Conservation (phyloP, 2,329 filamentous ascomycete species). For the Pseudocercospora crystallina region DNA sequence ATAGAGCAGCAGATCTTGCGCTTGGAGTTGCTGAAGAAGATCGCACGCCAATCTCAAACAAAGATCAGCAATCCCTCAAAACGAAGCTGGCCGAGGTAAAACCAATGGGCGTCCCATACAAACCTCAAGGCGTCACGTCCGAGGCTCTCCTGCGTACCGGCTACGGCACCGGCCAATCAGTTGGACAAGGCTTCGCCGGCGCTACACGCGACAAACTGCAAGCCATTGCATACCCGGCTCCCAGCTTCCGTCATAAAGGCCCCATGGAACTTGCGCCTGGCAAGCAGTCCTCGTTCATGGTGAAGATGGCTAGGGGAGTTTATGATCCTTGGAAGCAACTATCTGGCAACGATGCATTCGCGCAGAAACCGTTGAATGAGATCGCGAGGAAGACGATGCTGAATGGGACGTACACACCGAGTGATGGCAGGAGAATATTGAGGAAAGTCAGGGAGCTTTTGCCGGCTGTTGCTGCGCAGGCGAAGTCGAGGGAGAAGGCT, state of each 20-base stretch:
- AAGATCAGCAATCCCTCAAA: too few species aligned
- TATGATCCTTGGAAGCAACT: background rate
- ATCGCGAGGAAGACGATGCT: slow-evolving; percentile 22
- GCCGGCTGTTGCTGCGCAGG: slow-evolving; percentile 4
- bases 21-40: background rate
- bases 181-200: slow-evolving; percentile 23
- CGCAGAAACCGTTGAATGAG: slow-evolving; percentile 23
- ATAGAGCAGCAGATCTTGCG: background rate
- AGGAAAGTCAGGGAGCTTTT: slow-evolving; percentile 31
- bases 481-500: background rate
- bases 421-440: slow-evolving; percentile 33
- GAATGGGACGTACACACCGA: slow-evolving; percentile 27
- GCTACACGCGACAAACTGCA: slow-evolving; percentile 27
- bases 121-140: slow-evolving; percentile 1
- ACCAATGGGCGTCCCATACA: slow-evolving; percentile 6
- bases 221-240: slow-evolving; percentile 17
- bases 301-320: background rate
- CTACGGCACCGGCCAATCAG: slow-evolving; percentile 24
- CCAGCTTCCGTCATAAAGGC: background rate
- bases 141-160: slow-evolving; percentile 22
- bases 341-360: slow-evolving; percentile 9
- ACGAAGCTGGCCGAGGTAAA: slow-evolving; percentile 1
- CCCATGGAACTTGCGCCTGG: slow-evolving; percentile 22
- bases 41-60: background rate
- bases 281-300: slow-evolving; percentile 9